Evolutionary conservation across 306 rosid genomes (phyloP).

Genomic region (Cucumis hystrix): DNA sequence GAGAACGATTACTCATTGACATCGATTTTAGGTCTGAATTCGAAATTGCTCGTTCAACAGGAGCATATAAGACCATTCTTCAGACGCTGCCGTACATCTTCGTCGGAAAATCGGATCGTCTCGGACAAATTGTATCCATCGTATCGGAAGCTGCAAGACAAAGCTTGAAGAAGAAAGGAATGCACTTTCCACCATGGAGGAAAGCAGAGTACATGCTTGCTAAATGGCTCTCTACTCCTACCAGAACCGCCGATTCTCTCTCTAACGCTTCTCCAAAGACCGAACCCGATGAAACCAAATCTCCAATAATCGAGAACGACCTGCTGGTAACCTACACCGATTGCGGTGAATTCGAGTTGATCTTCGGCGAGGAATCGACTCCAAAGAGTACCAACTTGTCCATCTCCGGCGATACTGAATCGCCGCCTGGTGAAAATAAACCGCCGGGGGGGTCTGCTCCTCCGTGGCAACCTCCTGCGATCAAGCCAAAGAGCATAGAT

Average conservation of each 20-base stretch:
- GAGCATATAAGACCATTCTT: conserved; percentile 62
- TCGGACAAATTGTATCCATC: conserved; percentile 52
- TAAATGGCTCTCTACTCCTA: conserved; percentile 75
- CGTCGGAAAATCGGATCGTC: conserved; percentile 79
- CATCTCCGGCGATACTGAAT: neutral
- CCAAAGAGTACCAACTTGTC: neutral
- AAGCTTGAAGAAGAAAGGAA: conserved; percentile 91
- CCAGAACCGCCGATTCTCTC: conserved; percentile 16
- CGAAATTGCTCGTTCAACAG: conserved; percentile 88
- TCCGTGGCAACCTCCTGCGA: conserved; percentile 79
- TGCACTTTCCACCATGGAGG: conserved; percentile 98
- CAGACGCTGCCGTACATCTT: conserved; percentile 74
- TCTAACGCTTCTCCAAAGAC: neutral
- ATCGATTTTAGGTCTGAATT: conserved; percentile 92
- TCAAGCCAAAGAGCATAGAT: conserved; percentile 65
- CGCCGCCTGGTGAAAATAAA: conserved; percentile 10
- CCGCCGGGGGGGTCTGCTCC: conserved; percentile 2
- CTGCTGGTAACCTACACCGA: conserved; percentile 21
- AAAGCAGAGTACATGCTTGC: conserved; percentile 80
- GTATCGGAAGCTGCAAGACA: conserved; percentile 75
- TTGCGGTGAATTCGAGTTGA: conserved; percentile 56
- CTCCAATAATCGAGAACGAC: conserved; percentile 4
- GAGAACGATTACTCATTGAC: conserved; percentile 73
- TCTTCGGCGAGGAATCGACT: conserved; percentile 44
- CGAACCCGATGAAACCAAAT: neutral